Percentiles rank a stretch among this genome's conserved stretches.
phyloP scores from a whole-genome alignment of 306 rosid genomes.

The Pyrus betulifolia region DNA sequence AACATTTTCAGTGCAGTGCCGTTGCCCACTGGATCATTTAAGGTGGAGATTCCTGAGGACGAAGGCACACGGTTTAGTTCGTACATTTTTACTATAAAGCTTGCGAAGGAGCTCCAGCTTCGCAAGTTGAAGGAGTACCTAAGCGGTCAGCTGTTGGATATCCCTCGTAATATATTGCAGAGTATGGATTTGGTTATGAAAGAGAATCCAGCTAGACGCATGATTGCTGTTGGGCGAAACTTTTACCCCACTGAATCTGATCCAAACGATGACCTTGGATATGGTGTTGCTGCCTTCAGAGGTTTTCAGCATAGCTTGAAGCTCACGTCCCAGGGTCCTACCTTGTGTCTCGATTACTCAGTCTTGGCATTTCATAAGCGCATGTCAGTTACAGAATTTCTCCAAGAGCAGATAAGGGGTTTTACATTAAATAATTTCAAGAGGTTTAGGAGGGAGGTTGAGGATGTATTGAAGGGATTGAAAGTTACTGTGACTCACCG shows the following conservation, averaged over 20 bases:
- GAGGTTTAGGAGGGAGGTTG: constrained; percentile 26
- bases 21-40: constrained; percentile 49
- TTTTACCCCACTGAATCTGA: constrained; percentile 43
- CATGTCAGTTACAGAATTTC: constrained; percentile 51
- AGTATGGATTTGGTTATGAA: constrained; percentile 70
- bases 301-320: constrained; percentile 58
- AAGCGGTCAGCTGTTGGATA: constrained; percentile 19
- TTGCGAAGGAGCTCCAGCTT: constrained; percentile 38
- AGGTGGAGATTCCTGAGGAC: constrained; percentile 41
- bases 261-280: constrained; percentile 34
- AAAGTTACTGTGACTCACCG: constrained; percentile 71
- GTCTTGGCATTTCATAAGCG: constrained; percentile 57
- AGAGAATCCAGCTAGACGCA: constrained; percentile 51
- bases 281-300: constrained; percentile 39
- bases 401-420: constrained; percentile 22
- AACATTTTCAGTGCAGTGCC: constrained; percentile 50
- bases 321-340: constrained; percentile 57
- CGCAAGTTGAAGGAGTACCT: constrained; percentile 51
- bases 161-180: constrained; percentile 70
- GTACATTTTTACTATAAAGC: constrained; percentile 36
- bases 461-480: constrained; percentile 31
- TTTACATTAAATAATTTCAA: constrained; percentile 31
- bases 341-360: constrained; percentile 62
- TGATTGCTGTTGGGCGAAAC: constrained; percentile 46
- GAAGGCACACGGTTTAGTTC: constrained; percentile 38